phyloP scores from a whole-genome alignment of 2,329 filamentous ascomycete species.

The Diplodia corticola region DNA sequence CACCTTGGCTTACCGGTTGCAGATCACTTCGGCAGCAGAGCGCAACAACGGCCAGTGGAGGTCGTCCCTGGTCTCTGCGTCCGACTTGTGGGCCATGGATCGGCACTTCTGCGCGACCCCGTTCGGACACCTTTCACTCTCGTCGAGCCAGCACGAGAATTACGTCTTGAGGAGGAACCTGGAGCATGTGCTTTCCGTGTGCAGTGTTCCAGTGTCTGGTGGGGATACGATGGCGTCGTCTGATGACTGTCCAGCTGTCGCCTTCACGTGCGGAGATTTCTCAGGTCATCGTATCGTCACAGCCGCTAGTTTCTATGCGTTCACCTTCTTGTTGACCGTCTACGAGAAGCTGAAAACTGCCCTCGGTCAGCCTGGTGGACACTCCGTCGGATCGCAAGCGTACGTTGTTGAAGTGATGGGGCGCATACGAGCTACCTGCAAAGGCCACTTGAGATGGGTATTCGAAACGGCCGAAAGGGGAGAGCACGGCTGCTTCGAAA shows the following conservation, averaged over 20 bases:
- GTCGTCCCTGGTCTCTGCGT: background rate
- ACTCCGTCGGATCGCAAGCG: background rate
- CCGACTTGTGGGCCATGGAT: background rate
- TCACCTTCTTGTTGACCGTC: background rate
- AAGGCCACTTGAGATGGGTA: constrained; percentile 1
- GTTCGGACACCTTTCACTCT: background rate
- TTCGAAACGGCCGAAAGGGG: background rate
- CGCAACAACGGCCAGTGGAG: background rate
- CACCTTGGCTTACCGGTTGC: constrained; percentile 13
- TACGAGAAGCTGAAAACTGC: background rate
- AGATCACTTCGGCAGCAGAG: background rate
- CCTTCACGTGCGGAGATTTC: constrained; percentile 26
- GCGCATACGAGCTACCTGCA: constrained; percentile 2
- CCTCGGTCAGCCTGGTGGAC: background rate
- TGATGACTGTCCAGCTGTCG: background rate
- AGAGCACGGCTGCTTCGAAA: background rate
- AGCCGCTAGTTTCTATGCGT: constrained; percentile 21
- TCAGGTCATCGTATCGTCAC: constrained; percentile 24
- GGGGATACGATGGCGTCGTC: too few relatives aligned
- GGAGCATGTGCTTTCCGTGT: constrained; percentile 26
- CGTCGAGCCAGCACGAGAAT: constrained; percentile 3
- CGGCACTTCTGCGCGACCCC: background rate
- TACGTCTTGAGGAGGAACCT: constrained; percentile 23
- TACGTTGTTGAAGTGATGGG: background rate
- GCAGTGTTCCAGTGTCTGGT: constrained; percentile 19